These are phyloP conservation scores for Physcia stellaris DNA, from an alignment of 495 filamentous ascomycete genomes.

Conservation along the genomic window DNA sequence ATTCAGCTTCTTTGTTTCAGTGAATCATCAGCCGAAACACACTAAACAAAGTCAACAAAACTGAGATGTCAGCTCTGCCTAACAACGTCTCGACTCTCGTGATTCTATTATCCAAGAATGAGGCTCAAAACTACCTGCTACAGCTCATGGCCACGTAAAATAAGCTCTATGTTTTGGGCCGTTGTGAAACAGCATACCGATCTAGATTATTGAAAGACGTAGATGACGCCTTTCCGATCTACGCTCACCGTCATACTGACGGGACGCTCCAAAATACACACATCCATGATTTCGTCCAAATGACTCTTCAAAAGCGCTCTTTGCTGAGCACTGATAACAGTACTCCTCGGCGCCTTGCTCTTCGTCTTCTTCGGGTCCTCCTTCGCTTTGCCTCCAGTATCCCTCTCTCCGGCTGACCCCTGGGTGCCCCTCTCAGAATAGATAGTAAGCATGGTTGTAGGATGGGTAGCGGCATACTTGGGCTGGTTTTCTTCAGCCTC, in stretches of 20 bases:
- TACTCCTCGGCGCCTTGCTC: constrained; percentile 51
- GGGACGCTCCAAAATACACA: constrained; percentile 73
- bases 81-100: no score
- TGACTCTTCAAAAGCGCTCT: constrained; percentile 76
- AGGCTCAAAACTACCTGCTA: no score
- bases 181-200: no score
- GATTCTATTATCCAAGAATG: no score
- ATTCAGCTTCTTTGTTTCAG: no score
- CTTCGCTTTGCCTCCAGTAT: constrained; percentile 19
- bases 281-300: constrained; percentile 77
- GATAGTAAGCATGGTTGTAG: constrained; percentile 51
- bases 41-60: no score
- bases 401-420: constrained; percentile 21
- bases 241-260: constrained; percentile 87
- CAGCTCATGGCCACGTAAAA: no score
- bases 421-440: constrained; percentile 56
- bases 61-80: no score
- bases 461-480: constrained; percentile 57
- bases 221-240: constrained; percentile 83
- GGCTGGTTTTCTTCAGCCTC: constrained; percentile 57
- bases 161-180: no score
- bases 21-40: no score
- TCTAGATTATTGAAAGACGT: constrained; percentile 63
- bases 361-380: constrained; percentile 23
- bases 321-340: constrained; percentile 80